Evolutionary conservation across 2,329 filamentous ascomycete genomes (phyloP).

Genomic region (Pestalotiopsis sp.): DNA sequence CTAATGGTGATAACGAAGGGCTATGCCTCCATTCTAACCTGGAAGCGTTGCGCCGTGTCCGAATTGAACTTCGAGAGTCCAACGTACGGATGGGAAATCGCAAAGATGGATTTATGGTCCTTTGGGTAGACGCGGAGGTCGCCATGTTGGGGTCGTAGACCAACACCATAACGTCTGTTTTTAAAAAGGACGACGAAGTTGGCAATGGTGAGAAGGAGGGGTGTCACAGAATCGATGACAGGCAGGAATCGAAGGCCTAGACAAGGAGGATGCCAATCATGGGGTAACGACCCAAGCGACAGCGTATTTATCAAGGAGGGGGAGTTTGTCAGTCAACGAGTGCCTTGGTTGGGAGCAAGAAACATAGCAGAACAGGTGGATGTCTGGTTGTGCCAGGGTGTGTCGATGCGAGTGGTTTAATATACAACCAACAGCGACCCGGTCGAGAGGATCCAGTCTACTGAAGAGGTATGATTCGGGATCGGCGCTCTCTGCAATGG

Average conservation of each 20-base stretch:
- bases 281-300: conserved; percentile 17
- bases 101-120: not conserved
- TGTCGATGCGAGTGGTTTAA: conserved; percentile 24
- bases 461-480: conserved; percentile 24
- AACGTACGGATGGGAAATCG: not conserved
- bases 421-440: conserved; percentile 30
- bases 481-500: not conserved
- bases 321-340: not conserved
- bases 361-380: conserved; percentile 18
- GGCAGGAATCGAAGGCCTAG: conserved; percentile 1
- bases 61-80: not conserved
- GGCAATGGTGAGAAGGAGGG: conserved; percentile 5
- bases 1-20: not conserved
- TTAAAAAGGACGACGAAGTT: not conserved
- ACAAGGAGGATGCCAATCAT: conserved; percentile 16
- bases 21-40: conserved; percentile 7
- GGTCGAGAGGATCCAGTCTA: conserved; percentile 25
- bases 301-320: conserved; percentile 24
- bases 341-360: not conserved
- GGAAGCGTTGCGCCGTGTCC: not conserved
- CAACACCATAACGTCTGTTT: not conserved
- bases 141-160: conserved; percentile 11
- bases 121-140: not conserved
- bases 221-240: conserved; percentile 6
- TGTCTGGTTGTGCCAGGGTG: conserved; percentile 1